A percentile compares a stretch with the other conserved stretches of the same genome.
Conservation (phyloP, 257 asterid species). For the Primulina eburnea region DNA sequence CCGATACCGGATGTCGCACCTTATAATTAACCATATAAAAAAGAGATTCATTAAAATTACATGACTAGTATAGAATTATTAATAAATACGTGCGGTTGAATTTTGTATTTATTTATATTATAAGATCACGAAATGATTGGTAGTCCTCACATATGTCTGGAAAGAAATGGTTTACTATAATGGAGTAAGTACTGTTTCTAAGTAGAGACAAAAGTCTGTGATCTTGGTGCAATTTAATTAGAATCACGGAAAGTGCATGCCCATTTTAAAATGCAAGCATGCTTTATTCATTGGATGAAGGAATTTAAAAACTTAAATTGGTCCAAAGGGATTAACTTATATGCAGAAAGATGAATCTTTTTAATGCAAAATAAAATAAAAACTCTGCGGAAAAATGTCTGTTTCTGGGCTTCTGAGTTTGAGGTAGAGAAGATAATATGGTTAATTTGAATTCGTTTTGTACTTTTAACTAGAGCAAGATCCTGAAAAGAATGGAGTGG, state of each 20-base stretch:
- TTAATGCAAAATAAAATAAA: no score
- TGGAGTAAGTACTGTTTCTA: slow-evolving; percentile 1
- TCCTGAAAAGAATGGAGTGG: background rate
- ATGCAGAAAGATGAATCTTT: no score
- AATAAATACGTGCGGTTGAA: no score
- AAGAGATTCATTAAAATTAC: no score
- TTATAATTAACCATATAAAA: background rate
- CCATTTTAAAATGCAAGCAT: slow-evolving; percentile 22
- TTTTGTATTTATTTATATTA: no score
- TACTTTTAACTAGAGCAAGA: background rate
- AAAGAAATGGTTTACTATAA: slow-evolving; percentile 20
- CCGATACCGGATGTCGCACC: slow-evolving; percentile 97
- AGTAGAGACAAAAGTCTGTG: slow-evolving; percentile 39
- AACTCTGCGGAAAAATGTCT: background rate
- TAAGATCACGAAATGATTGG: slow-evolving; percentile 23
- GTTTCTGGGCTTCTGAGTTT: background rate
- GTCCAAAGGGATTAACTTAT: background rate
- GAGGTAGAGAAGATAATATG: background rate
- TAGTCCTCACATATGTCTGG: slow-evolving; percentile 19
- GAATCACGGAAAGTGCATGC: slow-evolving; percentile 24
- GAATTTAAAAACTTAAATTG: background rate
- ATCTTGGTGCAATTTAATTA: slow-evolving; percentile 24
- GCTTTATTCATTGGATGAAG: slow-evolving; percentile 18
- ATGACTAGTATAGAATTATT: no score
- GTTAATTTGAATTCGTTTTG: no score